Evolutionary conservation across 2,329 filamentous ascomycete species (phyloP).

Genomic region (Alternaria sp.): DNA sequence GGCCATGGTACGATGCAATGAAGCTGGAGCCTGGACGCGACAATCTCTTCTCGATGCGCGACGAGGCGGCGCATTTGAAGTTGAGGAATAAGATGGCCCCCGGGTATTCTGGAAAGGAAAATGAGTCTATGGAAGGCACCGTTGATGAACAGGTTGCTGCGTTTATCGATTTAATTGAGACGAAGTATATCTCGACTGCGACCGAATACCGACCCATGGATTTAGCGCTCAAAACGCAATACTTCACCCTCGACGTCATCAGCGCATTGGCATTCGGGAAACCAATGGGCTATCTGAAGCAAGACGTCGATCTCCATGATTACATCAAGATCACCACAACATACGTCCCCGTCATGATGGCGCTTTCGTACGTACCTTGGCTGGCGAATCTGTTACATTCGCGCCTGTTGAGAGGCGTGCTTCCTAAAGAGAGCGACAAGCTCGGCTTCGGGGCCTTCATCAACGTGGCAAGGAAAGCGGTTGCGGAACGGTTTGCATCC

Average conservation of each 20-base stretch:
- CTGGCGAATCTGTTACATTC: constrained; percentile 25
- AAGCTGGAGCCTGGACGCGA: constrained; percentile 59
- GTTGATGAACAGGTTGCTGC: constrained; percentile 56
- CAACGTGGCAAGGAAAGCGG: constrained; percentile 54
- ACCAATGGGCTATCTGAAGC: constrained; percentile 57
- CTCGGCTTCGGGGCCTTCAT: constrained; percentile 48
- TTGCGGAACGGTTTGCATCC: constrained; percentile 56
- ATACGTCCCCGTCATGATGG: constrained; percentile 25
- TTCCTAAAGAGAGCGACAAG: constrained; percentile 52
- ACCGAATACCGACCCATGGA: constrained; percentile 50
- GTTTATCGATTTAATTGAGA: constrained; percentile 55
- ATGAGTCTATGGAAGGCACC: constrained; percentile 56
- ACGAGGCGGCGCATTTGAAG: constrained; percentile 53
- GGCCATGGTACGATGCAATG: constrained; percentile 47
- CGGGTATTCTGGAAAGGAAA: constrained; percentile 57
- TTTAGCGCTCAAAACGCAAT: constrained; percentile 56
- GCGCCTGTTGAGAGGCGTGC: constrained; percentile 16
- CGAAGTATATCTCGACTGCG: constrained; percentile 48
- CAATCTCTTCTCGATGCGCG: constrained; percentile 58
- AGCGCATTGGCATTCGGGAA: constrained; percentile 59
- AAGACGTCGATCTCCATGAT: constrained; percentile 55
- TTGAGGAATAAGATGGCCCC: constrained; percentile 55
- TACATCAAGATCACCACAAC: constrained; percentile 54
- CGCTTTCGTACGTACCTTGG: constrained; percentile 18
- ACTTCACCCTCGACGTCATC: constrained; percentile 63